Percentiles rank a stretch among this genome's conserved stretches.
phyloP scores from a whole-genome alignment of 179 eudicot species.

The Spinacia oleracea region DNA sequence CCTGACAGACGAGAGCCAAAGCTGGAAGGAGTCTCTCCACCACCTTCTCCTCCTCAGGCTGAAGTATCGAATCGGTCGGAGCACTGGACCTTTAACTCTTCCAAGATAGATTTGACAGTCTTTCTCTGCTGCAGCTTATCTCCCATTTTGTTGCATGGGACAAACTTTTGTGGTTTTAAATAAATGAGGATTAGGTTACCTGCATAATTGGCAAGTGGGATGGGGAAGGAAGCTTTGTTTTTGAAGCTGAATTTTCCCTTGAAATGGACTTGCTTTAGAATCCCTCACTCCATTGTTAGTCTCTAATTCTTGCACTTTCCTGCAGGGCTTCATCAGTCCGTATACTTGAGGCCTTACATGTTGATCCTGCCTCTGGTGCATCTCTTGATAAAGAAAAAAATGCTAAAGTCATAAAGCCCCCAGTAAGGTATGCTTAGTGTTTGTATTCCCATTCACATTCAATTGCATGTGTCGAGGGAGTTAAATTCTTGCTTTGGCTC shows the following conservation, averaged over 20 bases:
- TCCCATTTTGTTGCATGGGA: slow-evolving; percentile 57
- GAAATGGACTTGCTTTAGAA: slow-evolving; percentile 40
- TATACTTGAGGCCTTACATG: slow-evolving; percentile 93
- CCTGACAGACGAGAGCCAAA: slow-evolving; percentile 69
- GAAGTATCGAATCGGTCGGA: slow-evolving; percentile 90
- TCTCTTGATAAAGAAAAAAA: slow-evolving; percentile 80
- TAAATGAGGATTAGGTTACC: slow-evolving; percentile 45
- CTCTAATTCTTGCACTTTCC: slow-evolving; percentile 44
- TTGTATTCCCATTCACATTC: not conserved
- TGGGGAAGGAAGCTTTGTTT: slow-evolving; percentile 45
- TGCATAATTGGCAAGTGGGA: slow-evolving; percentile 44
- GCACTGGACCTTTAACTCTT: slow-evolving; percentile 89
- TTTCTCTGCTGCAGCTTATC: slow-evolving; percentile 73
- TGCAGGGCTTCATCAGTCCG: slow-evolving; percentile 85
- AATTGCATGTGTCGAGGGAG: not conserved
- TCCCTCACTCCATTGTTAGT: slow-evolving; percentile 18
- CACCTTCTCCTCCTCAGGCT: slow-evolving; percentile 82
- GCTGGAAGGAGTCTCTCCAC: slow-evolving; percentile 82
- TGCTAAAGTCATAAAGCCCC: slow-evolving; percentile 56
- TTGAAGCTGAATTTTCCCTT: slow-evolving; percentile 51
- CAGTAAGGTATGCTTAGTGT: slow-evolving; percentile 48
- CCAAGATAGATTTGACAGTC: slow-evolving; percentile 80
- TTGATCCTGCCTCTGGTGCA: slow-evolving; percentile 96
- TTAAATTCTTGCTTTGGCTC: not conserved
- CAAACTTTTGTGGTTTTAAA: slow-evolving; percentile 51